These are phyloP conservation scores for Phytopythium montanum DNA, from an alignment of 352 stramenopile genomes.

Conservation along the genomic window DNA sequence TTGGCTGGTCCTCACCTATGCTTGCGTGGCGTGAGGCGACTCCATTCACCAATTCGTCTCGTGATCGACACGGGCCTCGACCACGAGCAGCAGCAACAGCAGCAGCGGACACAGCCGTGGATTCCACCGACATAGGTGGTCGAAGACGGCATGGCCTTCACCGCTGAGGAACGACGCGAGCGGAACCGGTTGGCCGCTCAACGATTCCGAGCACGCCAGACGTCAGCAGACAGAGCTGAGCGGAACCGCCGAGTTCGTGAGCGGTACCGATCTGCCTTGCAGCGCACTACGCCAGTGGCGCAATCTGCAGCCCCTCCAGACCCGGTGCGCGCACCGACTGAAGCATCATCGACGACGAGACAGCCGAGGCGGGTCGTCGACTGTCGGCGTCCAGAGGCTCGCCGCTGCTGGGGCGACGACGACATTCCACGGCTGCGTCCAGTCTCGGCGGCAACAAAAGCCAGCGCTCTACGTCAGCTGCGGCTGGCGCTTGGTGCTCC, in stretches of 20 bases:
- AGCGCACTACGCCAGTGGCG: too few relatives aligned
- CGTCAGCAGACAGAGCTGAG: background rate
- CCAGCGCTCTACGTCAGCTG: background rate
- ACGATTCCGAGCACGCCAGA: background rate
- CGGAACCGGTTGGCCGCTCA: background rate
- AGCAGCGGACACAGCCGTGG: too few relatives aligned
- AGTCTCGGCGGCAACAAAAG: background rate
- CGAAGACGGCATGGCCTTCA: too few relatives aligned
- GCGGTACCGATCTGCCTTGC: background rate
- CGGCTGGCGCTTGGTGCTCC: background rate
- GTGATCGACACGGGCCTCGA: too few relatives aligned
- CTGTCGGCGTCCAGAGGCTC: background rate
- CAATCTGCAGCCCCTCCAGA: too few relatives aligned
- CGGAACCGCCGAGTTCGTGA: background rate
- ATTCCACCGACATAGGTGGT: too few relatives aligned
- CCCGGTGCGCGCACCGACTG: too few relatives aligned
- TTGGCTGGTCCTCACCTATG: too few relatives aligned
- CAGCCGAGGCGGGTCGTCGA: background rate
- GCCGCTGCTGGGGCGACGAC: background rate
- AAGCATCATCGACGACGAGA: background rate
- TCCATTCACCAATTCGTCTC: too few relatives aligned
- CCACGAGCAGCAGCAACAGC: too few relatives aligned
- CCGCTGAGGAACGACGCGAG: slow-evolving; percentile 2
- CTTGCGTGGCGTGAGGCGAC: too few relatives aligned
- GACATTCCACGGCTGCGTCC: background rate